Base-by-base conservation (phyloP, 2,329 filamentous ascomycete species). In the Neodidymelliopsis sp. region DNA sequence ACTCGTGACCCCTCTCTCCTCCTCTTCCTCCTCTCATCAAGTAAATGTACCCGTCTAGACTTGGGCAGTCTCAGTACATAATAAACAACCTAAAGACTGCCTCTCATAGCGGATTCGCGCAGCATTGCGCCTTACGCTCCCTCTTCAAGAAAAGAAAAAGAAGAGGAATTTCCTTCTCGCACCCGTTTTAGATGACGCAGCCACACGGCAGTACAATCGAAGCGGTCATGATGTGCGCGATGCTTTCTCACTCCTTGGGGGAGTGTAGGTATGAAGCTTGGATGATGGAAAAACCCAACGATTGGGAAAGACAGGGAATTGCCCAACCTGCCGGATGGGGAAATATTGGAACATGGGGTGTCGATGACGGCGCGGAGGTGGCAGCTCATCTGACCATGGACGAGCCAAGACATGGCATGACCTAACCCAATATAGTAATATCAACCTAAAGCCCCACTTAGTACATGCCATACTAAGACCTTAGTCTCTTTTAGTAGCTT, bases 151-250 rank as follows among this genome's bases (percentile, higher is more conserved):
- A n/a, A n/a, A n/a, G n/a, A n/a, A n/a, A n/a, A n/a, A n/a, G n/a
- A n/a, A n/a, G n/a, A n/a, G n/a, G n/a, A n/a, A n/a, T 10, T 35
- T 56, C 55, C 13, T 10, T 65, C 50, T 65, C 11, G 60, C 62
- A 65, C 56, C 62, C 62, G 52, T 38, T 65, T 63, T 65, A 65
- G 62, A 61, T 64, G 62, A 49, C 49, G 27, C 46, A 24, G 49
- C 56, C 29, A 48, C 53, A 62, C 37, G 47, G 51, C 41, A 49
- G 45, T 31, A 33, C 18, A n/a, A n/a, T 49, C 13, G 47, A 34
- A 45, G 57, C 44, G 56, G 57, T 50, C 62, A 63, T 63, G 62
- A 65, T 65, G 62, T 65, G 49, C 54, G 57, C 27, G 58, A 62
- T 56, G 59, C 54, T 20, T 39, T 43, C 16, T 25, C 6, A 36